Evolutionary conservation across 1,284 basidiomycete genomes (phyloP).

Genomic region (Boletus sp.): DNA sequence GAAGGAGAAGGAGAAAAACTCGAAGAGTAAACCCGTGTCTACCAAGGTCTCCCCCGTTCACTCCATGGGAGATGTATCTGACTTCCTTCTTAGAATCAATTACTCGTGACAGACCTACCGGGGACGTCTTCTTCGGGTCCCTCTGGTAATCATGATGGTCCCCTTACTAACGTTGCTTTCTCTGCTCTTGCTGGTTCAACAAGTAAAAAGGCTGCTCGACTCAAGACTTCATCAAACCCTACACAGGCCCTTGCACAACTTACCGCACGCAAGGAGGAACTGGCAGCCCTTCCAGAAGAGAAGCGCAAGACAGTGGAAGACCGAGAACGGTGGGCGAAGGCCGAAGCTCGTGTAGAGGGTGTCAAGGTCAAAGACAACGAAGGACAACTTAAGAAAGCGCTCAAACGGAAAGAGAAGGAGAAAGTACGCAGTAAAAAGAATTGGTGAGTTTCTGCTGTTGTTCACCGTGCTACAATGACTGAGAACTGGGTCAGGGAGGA

Average conservation of each 20-base stretch:
- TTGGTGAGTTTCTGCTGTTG: conserved; percentile 57
- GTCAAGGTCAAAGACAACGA: conserved; percentile 88
- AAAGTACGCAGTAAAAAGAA: conserved; percentile 80
- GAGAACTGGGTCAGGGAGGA: conserved; percentile 61
- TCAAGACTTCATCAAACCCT: conserved; percentile 76
- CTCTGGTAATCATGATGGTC: conserved; percentile 39
- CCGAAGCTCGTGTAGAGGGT: conserved; percentile 79
- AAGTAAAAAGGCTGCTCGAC: conserved; percentile 48
- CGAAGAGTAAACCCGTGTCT: conserved; percentile 37
- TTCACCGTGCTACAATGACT: neutral
- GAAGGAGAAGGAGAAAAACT: conserved; percentile 15
- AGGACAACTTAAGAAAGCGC: conserved; percentile 80
- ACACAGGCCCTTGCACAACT: conserved; percentile 81
- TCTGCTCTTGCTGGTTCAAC: conserved; percentile 57
- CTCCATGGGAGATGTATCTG: neutral
- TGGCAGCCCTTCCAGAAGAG: conserved; percentile 73
- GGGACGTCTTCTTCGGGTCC: conserved; percentile 31
- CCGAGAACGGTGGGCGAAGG: conserved; percentile 83
- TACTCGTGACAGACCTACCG: conserved; percentile 62
- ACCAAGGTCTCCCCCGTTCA: conserved; percentile 46
- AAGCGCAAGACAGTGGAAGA: conserved; percentile 77
- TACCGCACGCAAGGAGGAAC: conserved; percentile 67
- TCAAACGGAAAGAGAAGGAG: conserved; percentile 85
- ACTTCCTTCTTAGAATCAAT: conserved; percentile 54
- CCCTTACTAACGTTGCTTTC: conserved; percentile 67